Base-by-base conservation (phyloP, 2,329 filamentous ascomycete genomes). In the Colletotrichum spinosum region DNA sequence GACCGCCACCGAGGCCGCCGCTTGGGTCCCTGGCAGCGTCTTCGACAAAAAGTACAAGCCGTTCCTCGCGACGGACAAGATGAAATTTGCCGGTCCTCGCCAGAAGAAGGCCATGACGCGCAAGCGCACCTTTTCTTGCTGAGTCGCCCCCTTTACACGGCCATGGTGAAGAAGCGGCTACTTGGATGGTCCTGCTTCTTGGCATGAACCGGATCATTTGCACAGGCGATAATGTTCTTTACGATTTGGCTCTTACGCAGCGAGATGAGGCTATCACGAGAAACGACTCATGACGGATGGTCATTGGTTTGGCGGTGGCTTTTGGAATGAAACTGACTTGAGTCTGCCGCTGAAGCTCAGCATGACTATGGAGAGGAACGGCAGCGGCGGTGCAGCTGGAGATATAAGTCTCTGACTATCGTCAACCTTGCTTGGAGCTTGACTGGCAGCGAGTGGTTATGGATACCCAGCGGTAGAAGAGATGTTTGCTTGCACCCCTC, bases 41-140 rank as follows among this genome's bases (percentile, higher is more conserved):
- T 58, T 54, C 2, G 64, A 67, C n/a, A 67, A 67, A 35, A 63
- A 65, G 59, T 65, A 67, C 25, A 63, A 63, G 44, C 64, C 64
- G 8, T 67, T 54, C 39, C 35, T 65, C 10, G 13, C 48, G 5
- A 38, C 54, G 9, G 17, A 42, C 17, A 58, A 65, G 3, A 45
- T 67, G 60, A 64, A 65, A 12, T 51, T 67, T 15, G 38, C 48
- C 8, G 62, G 62, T 3, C 37, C 49, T n/a, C 64, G 60, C 37
- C 64, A 67, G 54, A 56, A 59, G 38, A 55, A 59, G 38, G 60
- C 60, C 12, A 58, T 67, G 44, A 54, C 49, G 12, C 60, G 60
- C 44, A 45, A 64, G 13, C 64, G 64, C 25, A 48, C 44, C 44
- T 15, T 54, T 12, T 67, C 64, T 37, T 61, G 59, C 52, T 65